A percentile compares a stretch with the other conserved stretches of the same genome.
These are phyloP conservation scores for Saccharomycopsis sp. DNA, from an alignment of 805 yeast species.

Conservation along the genomic window DNA sequence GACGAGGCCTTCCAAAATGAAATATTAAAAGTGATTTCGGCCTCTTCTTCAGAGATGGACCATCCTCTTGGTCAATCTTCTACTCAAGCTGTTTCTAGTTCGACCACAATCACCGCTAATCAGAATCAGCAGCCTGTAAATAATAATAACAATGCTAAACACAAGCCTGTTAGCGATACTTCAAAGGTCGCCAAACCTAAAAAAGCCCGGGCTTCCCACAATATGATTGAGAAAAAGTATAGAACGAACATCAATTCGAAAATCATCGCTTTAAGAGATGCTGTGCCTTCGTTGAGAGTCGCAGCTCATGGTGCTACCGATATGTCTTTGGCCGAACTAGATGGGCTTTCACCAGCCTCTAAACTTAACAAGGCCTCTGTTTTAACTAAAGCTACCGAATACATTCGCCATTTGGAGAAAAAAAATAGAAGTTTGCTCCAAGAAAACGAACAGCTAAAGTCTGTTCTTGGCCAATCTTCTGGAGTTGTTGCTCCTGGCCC, in stretches of 20 bases:
- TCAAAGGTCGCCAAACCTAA: slow-evolving; percentile 37
- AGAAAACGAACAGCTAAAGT: slow-evolving; percentile 46
- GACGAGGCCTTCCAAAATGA: not conserved
- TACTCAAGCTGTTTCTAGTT: not conserved
- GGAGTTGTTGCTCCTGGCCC: not conserved
- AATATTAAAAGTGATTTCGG: not conserved
- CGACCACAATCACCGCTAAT: not conserved
- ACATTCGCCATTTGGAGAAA: slow-evolving; percentile 63
- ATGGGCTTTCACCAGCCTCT: slow-evolving; percentile 69
- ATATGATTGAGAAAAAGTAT: slow-evolving; percentile 75
- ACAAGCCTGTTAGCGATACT: too few relatives aligned
- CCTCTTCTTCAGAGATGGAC: not conserved
- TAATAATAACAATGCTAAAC: too few relatives aligned
- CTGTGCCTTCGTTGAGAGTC: slow-evolving; percentile 71
- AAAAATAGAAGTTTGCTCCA: slow-evolving; percentile 45
- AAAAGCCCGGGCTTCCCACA: slow-evolving; percentile 58
- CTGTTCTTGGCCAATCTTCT: not conserved
- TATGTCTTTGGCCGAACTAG: slow-evolving; percentile 43
- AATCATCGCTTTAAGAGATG: slow-evolving; percentile 61
- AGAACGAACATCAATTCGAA: slow-evolving; percentile 70
- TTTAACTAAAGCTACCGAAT: slow-evolving; percentile 71
- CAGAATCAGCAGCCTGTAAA: not conserved
- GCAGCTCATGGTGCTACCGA: slow-evolving; percentile 43
- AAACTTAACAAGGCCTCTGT: slow-evolving; percentile 76
- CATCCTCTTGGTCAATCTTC: not conserved